Base-by-base conservation (phyloP, 1,139 yeast species). In the Entelexis paramagnoliae region DNA sequence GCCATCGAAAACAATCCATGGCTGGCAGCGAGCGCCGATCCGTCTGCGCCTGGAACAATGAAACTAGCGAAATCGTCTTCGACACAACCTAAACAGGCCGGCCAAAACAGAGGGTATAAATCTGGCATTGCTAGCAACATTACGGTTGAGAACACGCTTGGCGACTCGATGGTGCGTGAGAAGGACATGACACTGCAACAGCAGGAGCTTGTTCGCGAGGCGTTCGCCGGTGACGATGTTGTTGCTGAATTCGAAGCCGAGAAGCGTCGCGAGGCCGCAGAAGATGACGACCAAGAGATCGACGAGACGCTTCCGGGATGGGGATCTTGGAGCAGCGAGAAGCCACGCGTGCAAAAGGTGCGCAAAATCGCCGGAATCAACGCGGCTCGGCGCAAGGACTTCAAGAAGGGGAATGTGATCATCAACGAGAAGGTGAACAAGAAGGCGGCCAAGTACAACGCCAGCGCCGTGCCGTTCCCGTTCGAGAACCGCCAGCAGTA, bases 221-320 rank as follows among this genome's bases (percentile, higher is more conserved):
- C 98, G 0, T 91, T 91, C 73, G 97, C 96, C 2, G 97, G 97
- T 24, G 99, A 91, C 68, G 93, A 91, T 64, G 83, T 80, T n/a
- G 83, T 82, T 20, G 75, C 76, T 19, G 95, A 88, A 59, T 88
- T 88, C 64, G 77, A 76, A 55, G 79, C 75, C 22, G 95, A 85
- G 60, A 91, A 91, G 70, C 72, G 72, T 53, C 74, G 77, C 58
- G 77, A 77, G n/a, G 72, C 76, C 7, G 76, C 71, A 49, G 91
- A 83, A 46, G 97, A 91, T 67, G 97, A 80, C 55, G 96, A 91
- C 66, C 76, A 86, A 64, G 88, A 82, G 61, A 82, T 83, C 56
- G 96, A 89, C 64, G 69, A 82, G 50, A 83, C 95, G 0, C 69
- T 89, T 49, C 97, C 97, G 3, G 98, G 98, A 2, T 91, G 98